A percentile compares a stretch with the other conserved stretches of the same genome.
These are phyloP conservation scores for Penstemon newberryi DNA, from an alignment of 257 asterid species.

Conservation along the genomic window DNA sequence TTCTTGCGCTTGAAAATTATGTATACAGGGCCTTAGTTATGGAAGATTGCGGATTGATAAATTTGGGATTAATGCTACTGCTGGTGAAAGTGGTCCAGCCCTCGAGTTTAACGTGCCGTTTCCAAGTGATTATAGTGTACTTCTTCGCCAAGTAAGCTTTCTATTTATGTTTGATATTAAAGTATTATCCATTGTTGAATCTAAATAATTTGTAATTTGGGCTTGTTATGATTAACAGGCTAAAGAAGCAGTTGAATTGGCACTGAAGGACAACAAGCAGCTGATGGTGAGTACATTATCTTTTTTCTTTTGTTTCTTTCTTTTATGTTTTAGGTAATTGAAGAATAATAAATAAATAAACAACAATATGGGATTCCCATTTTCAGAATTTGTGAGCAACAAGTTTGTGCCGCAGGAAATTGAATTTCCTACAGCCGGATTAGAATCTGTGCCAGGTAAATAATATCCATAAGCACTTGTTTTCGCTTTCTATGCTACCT, in stretches of 20 bases:
- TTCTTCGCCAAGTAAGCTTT: conserved; percentile 64
- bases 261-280: conserved; percentile 61
- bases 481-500: background rate
- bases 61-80: conserved; percentile 36
- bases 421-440: conserved; percentile 90
- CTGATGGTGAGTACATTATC: conserved; percentile 62
- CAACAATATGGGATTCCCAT: conserved; percentile 27
- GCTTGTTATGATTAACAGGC: conserved; percentile 52
- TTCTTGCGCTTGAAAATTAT: background rate
- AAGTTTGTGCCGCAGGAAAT: conserved; percentile 90
- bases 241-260: conserved; percentile 69
- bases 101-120: conserved; percentile 54
- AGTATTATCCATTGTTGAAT: conserved; percentile 10
- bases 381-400: conserved; percentile 67
- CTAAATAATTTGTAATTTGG: background rate
- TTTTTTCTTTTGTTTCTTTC: conserved; percentile 8
- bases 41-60: conserved; percentile 33
- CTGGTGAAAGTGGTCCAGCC: conserved; percentile 42
- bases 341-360: conserved; percentile 30
- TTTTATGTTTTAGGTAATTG: conserved; percentile 18
- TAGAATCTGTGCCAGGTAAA: conserved; percentile 86
- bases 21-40: conserved; percentile 40
- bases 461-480: conserved; percentile 5
- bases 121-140: conserved; percentile 73
- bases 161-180: background rate